phyloP scores from a whole-genome alignment of 2,329 filamentous ascomycete genomes.

The Claviceps sp. region DNA sequence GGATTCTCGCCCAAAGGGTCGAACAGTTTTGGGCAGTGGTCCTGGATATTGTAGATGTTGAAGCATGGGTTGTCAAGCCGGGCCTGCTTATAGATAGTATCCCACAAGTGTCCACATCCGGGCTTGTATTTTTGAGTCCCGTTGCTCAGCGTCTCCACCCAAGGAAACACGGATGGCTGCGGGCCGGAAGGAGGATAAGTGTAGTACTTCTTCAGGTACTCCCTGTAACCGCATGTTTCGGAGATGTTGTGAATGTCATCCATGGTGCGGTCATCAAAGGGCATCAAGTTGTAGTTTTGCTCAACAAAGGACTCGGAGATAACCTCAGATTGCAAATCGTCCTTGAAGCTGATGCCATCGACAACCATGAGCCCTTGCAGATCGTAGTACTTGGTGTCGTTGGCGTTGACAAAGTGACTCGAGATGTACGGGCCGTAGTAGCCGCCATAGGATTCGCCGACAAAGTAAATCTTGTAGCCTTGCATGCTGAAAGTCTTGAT shows the following conservation, averaged over 20 bases:
- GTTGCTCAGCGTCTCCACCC: slow-evolving; percentile 18
- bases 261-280: slow-evolving; percentile 47
- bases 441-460: slow-evolving; percentile 58
- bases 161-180: slow-evolving; percentile 37
- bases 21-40: slow-evolving; percentile 57
- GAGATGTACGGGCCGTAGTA: slow-evolving; percentile 59
- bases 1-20: slow-evolving; percentile 60
- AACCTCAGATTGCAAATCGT: slow-evolving; percentile 28
- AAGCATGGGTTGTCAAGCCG: slow-evolving; percentile 60
- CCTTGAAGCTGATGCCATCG: slow-evolving; percentile 49
- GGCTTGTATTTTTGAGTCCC: slow-evolving; percentile 19
- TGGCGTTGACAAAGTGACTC: slow-evolving; percentile 53
- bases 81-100: slow-evolving; percentile 40
- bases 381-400: slow-evolving; percentile 55
- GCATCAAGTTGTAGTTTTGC: slow-evolving; percentile 45
- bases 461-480: slow-evolving; percentile 56
- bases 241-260: slow-evolving; percentile 36
- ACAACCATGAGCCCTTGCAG: slow-evolving; percentile 58
- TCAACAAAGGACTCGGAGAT: slow-evolving; percentile 47
- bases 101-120: slow-evolving; percentile 44
- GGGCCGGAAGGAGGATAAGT: slow-evolving; percentile 53
- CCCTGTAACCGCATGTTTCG: slow-evolving; percentile 47
- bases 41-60: slow-evolving; percentile 60
- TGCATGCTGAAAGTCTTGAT: slow-evolving; percentile 56
- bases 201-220: slow-evolving; percentile 46